Percentiles rank a stretch among this genome's conserved stretches.
Evolutionary conservation across 208 protist species (phyloP).

Genomic region (Trypanosoma brucei): DNA sequence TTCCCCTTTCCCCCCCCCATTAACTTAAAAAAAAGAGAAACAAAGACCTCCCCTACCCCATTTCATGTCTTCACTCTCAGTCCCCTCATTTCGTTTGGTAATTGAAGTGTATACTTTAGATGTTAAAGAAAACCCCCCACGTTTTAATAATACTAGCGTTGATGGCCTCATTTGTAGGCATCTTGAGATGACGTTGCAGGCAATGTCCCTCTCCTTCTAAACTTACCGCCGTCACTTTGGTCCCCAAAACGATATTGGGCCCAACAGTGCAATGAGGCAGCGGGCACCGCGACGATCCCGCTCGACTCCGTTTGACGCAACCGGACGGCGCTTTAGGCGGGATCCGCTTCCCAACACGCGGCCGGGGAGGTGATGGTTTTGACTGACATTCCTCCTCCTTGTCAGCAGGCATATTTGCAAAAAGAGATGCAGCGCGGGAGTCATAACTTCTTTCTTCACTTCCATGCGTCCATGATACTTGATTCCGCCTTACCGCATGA

Average conservation of each 20-base stretch:
- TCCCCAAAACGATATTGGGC: background rate
- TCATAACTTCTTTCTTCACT: background rate
- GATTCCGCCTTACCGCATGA: background rate
- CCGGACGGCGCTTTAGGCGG: background rate
- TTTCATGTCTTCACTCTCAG: no score
- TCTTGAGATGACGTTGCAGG: background rate
- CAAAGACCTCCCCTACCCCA: no score
- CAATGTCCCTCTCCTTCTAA: background rate
- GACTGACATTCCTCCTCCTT: no score
- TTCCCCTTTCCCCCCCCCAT: no score
- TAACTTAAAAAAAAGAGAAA: no score
- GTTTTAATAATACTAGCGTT: conserved; percentile 14
- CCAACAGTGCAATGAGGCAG: background rate
- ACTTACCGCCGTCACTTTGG: conserved; percentile 9
- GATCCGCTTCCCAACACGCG: background rate
- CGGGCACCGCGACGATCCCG: background rate
- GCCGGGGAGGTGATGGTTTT: background rate
- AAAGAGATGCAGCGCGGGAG: background rate
- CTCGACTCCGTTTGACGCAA: background rate
- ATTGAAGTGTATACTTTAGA: background rate
- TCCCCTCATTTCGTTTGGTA: no score
- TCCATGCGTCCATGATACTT: background rate
- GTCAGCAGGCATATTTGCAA: background rate
- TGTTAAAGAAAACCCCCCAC: conserved; percentile 20
- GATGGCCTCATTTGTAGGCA: background rate